Evolutionary conservation across 192 early-diverging fungal species (phyloP).

Genomic region (Gigaspora rosea): DNA sequence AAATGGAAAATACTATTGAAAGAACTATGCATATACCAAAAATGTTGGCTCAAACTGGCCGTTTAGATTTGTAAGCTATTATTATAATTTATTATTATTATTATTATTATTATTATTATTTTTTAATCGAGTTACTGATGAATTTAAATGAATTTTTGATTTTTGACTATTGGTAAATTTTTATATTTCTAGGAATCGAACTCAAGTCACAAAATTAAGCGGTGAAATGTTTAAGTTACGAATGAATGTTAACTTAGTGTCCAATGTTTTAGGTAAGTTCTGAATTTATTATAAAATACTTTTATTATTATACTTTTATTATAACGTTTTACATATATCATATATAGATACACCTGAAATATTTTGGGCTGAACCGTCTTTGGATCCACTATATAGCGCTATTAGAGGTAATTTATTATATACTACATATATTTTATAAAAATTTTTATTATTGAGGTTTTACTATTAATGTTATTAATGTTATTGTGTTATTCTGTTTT

Average conservation of each 20-base stretch:
- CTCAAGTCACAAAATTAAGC: constrained; percentile 57
- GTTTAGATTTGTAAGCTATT: constrained; percentile 45
- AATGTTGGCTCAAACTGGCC: constrained; percentile 57
- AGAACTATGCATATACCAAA: constrained; percentile 62
- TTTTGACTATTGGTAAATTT: background rate
- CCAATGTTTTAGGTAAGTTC: constrained; percentile 78
- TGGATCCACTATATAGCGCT: constrained; percentile 77
- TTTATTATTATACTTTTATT: background rate
- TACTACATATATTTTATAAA: constrained; percentile 2
- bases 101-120: too few relatives aligned
- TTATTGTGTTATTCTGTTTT: background rate
- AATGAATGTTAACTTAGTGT: constrained; percentile 83
- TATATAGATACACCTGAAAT: constrained; percentile 72
- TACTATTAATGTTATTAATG: background rate
- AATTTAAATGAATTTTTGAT: background rate
- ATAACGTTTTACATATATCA: background rate
- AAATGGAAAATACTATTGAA: constrained; percentile 64
- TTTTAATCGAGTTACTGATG: too few relatives aligned
- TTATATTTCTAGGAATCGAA: constrained; percentile 30
- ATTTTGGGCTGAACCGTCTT: constrained; percentile 78
- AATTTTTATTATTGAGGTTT: background rate
- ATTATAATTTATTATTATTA: too few relatives aligned
- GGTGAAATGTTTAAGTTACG: constrained; percentile 70
- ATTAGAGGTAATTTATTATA: constrained; percentile 54
- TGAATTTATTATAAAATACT: too few relatives aligned